Base-by-base conservation (phyloP, 805 yeast genomes). In the Saccharomycopsis schoenii region DNA sequence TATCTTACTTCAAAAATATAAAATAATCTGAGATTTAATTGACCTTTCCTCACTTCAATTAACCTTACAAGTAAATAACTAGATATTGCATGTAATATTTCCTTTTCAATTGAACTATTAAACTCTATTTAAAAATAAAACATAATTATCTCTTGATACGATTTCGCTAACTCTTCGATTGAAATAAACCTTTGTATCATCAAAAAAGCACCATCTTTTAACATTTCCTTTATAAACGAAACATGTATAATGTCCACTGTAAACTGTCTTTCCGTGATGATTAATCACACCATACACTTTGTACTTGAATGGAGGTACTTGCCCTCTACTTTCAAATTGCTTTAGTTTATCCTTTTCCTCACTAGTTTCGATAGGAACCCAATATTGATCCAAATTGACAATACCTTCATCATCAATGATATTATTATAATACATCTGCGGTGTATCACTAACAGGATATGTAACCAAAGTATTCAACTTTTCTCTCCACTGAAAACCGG, bases 221-320 rank as follows among this genome's bases (percentile, higher is more conserved):
- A 68, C 72, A 21, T 71, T 70, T 29, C 83, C 84, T 67, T 89
- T 89, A 68, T 83, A 75, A 4, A 89, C 93, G 68, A 77, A 88
- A 0, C 96, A 76, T 0, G 97, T 92, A 72, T 92, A 92, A 72
- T 92, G 97, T 0, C 97, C 97, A 9, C 92, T 88, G 51, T 84
- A 81, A 43, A 92, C 76, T 47, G 87, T 84, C 21, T 47, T 47
- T 12, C 97, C 97, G 64, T 74, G 83, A 71, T 92, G 97, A 66
- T 89, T 84, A 15, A 89, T 89, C 1, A 91, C 96, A 0, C 88
- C 96, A 68, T 82, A 86, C 24, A 92, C 71, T 63, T 81, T 81
- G 71, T 91, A 92, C 34, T 79, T 76, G 73, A 90, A 92, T 1
- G 97, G 97, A 0, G 96, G 85, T 0, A 71, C 69, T 73, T 91